phyloP scores from a whole-genome alignment of 2,329 filamentous ascomycete species.

The Fusarium xyrophilum region DNA sequence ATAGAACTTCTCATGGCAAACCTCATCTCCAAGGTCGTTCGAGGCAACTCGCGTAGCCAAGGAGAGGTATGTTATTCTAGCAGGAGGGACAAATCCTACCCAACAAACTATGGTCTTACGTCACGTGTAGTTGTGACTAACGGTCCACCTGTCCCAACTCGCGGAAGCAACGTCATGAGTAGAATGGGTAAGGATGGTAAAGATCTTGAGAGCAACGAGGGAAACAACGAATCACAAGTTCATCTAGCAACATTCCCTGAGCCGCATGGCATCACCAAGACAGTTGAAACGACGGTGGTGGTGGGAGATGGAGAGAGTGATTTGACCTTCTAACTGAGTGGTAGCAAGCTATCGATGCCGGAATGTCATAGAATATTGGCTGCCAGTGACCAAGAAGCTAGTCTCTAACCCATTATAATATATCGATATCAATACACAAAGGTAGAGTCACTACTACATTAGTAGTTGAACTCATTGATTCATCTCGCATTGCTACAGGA shows the following conservation, averaged over 20 bases:
- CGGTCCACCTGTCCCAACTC: neutral
- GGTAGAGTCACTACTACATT: neutral
- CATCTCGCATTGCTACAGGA: no score
- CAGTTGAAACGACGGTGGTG: conserved; percentile 24
- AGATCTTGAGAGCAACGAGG: neutral
- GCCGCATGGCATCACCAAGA: conserved; percentile 26
- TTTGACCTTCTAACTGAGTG: neutral
- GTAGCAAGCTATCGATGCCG: no score
- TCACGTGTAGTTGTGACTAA: conserved; percentile 21
- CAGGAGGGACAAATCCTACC: conserved; percentile 14
- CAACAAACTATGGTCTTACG: conserved; percentile 8
- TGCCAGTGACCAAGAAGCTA: neutral
- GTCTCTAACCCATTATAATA: no score
- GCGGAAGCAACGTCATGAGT: neutral
- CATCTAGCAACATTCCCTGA: conserved; percentile 10
- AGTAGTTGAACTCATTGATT: accelerated
- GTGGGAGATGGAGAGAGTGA: conserved; percentile 18
- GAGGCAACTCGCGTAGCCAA: neutral
- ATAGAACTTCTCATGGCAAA: conserved; percentile 62
- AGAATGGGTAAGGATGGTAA: conserved; percentile 18
- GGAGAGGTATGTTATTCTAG: conserved; percentile 14
- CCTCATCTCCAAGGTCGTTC: conserved; percentile 53
- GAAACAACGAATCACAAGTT: conserved; percentile 12
- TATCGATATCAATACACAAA: accelerated
- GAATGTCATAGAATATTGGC: neutral